Conservation (phyloP, 441 rosid species). For the Pelargonium myrrhifolium region DNA sequence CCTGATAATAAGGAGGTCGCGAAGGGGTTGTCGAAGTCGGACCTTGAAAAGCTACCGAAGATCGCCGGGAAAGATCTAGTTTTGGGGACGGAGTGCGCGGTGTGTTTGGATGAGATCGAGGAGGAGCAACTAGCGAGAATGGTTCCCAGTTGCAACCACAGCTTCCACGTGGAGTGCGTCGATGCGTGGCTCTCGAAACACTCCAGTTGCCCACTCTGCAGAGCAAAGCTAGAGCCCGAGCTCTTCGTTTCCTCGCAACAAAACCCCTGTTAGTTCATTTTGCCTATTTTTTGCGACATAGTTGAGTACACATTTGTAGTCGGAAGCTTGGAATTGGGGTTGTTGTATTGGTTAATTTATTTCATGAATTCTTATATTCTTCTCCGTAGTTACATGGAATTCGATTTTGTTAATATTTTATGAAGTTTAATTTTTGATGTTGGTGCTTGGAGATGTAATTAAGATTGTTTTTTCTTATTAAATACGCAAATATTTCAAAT, state of each 20-base stretch:
- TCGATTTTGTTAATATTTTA: no score
- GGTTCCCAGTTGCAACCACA: slow-evolving; percentile 84
- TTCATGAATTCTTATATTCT: no score
- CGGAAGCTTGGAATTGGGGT: no score
- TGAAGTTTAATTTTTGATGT: no score
- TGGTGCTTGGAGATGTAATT: no score
- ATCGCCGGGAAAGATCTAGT: slow-evolving; percentile 55
- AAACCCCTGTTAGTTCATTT: no score
- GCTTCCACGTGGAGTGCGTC: slow-evolving; percentile 67
- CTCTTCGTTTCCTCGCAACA: slow-evolving; percentile 3
- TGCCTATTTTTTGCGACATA: no score
- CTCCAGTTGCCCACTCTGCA: slow-evolving; percentile 61
- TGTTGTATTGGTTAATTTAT: no score
- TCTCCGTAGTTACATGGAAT: no score
- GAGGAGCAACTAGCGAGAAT: slow-evolving; percentile 43
- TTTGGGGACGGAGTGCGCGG: slow-evolving; percentile 62
- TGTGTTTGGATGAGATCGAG: slow-evolving; percentile 70
- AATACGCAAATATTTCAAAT: no score
- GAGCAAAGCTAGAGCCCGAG: slow-evolving; percentile 37
- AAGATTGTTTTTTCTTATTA: no score
- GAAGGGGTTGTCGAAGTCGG: slow-evolving; percentile 51
- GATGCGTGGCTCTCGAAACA: slow-evolving; percentile 67
- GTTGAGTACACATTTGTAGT: no score
- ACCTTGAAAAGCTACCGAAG: slow-evolving; percentile 59
- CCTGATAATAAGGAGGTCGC: slow-evolving; percentile 9